Evolutionary conservation across 2,329 filamentous ascomycete genomes (phyloP).

Genomic region (Monosporascus sp.): DNA sequence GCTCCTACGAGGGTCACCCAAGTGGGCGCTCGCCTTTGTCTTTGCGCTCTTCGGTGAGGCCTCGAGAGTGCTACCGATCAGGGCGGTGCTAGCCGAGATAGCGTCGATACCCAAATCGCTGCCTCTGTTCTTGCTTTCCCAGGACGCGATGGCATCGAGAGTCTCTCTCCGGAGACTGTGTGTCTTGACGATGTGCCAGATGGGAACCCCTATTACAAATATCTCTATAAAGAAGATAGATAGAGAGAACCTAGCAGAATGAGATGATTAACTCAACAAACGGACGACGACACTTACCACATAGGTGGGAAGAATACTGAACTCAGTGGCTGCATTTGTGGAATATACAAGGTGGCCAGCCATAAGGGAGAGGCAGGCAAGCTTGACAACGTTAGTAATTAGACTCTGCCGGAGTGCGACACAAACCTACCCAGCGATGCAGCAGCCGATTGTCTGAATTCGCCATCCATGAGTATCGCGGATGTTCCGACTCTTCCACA

Average conservation of each 20-base stretch:
- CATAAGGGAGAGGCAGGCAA: constrained; percentile 63
- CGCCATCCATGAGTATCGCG: constrained; percentile 63
- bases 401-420: background rate
- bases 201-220: constrained; percentile 58
- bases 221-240: constrained; percentile 60
- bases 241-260: constrained; percentile 42
- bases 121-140: constrained; percentile 37
- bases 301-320: constrained; percentile 53
- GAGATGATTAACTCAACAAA: background rate
- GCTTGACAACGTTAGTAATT: constrained; percentile 26
- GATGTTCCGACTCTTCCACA: constrained; percentile 57
- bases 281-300: constrained; percentile 41
- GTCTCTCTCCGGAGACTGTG: constrained; percentile 42
- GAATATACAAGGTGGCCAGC: constrained; percentile 54
- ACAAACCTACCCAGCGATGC: constrained; percentile 36
- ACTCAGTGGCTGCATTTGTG: constrained; percentile 47
- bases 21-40: constrained; percentile 4
- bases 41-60: constrained; percentile 10
- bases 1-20: constrained; percentile 7
- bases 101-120: constrained; percentile 27
- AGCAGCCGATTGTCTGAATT: constrained; percentile 53
- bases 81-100: constrained; percentile 19
- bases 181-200: constrained; percentile 48
- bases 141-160: constrained; percentile 42
- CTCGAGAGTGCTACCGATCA: constrained; percentile 3